Base-by-base conservation (phyloP, 345 rosid species). In the Viola odorata region DNA sequence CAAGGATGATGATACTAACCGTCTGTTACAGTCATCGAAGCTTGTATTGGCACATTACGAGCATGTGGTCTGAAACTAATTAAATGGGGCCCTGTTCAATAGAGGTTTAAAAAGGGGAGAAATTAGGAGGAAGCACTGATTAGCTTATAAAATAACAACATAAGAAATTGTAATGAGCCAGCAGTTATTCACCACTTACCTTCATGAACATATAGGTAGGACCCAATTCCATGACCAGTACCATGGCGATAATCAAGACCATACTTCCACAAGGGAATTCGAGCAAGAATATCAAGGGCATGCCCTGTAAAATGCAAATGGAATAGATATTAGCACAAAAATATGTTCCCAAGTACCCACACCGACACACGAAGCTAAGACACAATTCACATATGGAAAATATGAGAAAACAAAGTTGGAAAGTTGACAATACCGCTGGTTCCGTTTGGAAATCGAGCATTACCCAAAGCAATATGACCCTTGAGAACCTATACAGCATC, bases 181-280 rank as follows among this genome's bases (percentile, higher is more conserved):
- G 32, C 14, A 58, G 41, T 39, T 55, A 17, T 44, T 64, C 55
- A 76, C 63, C 41, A 66, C 81, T 67, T 66, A 80, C 99, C 99
- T 86, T 91, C 99, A 81, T 95, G 99, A 71, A 95, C 97, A 49
- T 71, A 83, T 56, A 95, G 81, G 78, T 86, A 95, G 68, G 99
- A 95, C 39, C 99, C 99, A 45, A 95, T 79, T 65, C 99, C 97
- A 77, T 95, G 99, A 66, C 99, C 99, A 61, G 99, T 95, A 44
- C 96, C 99, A 63, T 95, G 99, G 50, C 92, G 84, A 73, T 88
- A 95, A 79, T 91, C 96, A 72, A 95, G 95, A 51, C 99, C 99
- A 57, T 85, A 41, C 74, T 84, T 82, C 97, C 97, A 91, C 75
- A 88, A 78, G 45, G 96, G 92, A 68, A 81, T 53, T 63, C 99